Evolutionary conservation across 1,284 basidiomycete species (phyloP).

Genomic region (Serendipita sp.): DNA sequence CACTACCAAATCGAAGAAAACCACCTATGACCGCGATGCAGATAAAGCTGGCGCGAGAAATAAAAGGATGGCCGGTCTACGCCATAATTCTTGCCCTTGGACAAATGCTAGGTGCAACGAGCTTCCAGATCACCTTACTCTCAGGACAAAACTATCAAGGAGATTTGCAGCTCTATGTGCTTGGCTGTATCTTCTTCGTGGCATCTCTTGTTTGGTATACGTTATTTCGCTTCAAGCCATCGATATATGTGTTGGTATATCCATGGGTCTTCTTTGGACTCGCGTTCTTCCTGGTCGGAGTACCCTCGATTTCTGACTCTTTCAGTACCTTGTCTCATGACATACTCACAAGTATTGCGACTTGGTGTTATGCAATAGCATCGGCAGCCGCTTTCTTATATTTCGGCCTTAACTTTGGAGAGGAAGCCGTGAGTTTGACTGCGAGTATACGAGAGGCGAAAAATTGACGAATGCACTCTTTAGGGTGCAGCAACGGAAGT

Average conservation of each 20-base stretch:
- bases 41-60: constrained; percentile 61
- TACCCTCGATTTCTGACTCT: constrained; percentile 60
- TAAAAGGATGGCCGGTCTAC: constrained; percentile 73
- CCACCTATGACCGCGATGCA: constrained; percentile 59
- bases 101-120: constrained; percentile 79
- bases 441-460: constrained; percentile 10
- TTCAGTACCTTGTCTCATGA: constrained; percentile 45
- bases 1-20: constrained; percentile 35
- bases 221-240: constrained; percentile 79
- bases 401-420: constrained; percentile 91
- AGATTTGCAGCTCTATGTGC: constrained; percentile 73
- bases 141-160: constrained; percentile 75
- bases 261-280: constrained; percentile 84
- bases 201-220: constrained; percentile 79
- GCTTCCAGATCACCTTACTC: constrained; percentile 83
- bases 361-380: constrained; percentile 79
- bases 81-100: constrained; percentile 76
- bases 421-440: constrained; percentile 60
- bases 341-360: constrained; percentile 60
- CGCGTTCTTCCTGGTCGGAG: constrained; percentile 79
- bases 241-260: constrained; percentile 67
- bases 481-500: constrained; percentile 82
- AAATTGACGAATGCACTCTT: neutral
- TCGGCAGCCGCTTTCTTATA: constrained; percentile 82
- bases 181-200: constrained; percentile 73